A percentile compares a stretch with the other conserved stretches of the same genome.
Conservation (phyloP, 148 eudicot species). For the Drosera capensis region DNA sequence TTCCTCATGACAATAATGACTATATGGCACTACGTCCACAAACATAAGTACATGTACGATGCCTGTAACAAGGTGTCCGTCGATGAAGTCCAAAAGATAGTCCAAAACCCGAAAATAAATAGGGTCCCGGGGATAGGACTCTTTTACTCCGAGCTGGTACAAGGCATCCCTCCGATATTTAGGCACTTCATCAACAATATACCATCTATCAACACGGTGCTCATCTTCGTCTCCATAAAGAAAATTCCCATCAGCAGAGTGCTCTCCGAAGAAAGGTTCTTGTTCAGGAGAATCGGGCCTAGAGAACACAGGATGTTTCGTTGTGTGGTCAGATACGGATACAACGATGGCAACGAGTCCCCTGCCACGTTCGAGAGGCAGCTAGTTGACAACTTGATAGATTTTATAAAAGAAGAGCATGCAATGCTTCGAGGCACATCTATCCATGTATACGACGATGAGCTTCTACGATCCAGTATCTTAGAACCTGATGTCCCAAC, state of each 20-base stretch:
- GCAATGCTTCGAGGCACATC: not conserved
- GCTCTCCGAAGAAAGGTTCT: constrained; percentile 23
- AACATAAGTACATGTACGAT: constrained; percentile 27
- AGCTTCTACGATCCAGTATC: not conserved
- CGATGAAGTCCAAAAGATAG: constrained; percentile 19
- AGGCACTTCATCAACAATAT: constrained; percentile 25
- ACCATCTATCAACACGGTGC: constrained; percentile 31
- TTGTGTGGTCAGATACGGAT: constrained; percentile 43
- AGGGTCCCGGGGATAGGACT: constrained; percentile 41
- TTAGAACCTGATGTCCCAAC: not conserved
- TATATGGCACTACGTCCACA: constrained; percentile 33
- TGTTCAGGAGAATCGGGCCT: constrained; percentile 33
- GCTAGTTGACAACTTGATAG: constrained; percentile 19
- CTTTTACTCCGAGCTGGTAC: constrained; percentile 35
- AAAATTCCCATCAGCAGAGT: constrained; percentile 31
- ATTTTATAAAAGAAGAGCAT: constrained; percentile 26
- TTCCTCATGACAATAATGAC: constrained; percentile 28
- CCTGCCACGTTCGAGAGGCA: constrained; percentile 21
- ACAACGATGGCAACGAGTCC: constrained; percentile 28
- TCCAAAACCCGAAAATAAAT: constrained; percentile 12
- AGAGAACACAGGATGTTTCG: constrained; percentile 26
- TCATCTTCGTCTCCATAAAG: constrained; percentile 38
- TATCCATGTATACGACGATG: no score
- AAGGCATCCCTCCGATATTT: constrained; percentile 45
- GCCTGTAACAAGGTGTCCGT: constrained; percentile 32